Conservation (phyloP, 768 basidiomycete genomes). For the Tulasnella calospora region DNA sequence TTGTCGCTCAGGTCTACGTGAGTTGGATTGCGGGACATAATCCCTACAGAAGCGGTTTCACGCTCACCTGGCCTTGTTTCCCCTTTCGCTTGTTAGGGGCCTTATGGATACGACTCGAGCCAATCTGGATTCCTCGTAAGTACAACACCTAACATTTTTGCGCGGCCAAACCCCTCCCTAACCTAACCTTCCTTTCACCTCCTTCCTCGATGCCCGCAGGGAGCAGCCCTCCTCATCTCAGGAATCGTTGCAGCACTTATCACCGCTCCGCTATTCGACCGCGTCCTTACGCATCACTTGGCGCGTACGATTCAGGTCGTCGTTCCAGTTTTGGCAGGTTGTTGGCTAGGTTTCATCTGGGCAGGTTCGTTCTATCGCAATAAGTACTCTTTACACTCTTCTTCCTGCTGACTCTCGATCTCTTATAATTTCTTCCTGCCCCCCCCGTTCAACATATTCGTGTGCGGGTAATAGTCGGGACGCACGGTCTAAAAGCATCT, state of each 20-base stretch:
- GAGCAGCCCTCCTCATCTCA: conserved; percentile 34
- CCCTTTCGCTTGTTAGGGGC: conserved; percentile 46
- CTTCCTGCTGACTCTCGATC: too few species aligned
- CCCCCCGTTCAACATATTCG: background rate
- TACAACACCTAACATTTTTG: conserved; percentile 42
- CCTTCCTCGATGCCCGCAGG: conserved; percentile 55
- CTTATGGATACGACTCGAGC: conserved; percentile 65
- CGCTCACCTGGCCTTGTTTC: background rate
- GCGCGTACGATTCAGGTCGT: conserved; percentile 55
- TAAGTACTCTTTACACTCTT: background rate
- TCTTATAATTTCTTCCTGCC: too few species aligned
- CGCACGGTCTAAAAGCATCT: conserved; percentile 51
- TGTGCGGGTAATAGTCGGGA: conserved; percentile 48
- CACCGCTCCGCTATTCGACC: conserved; percentile 72
- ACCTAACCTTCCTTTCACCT: conserved; percentile 29
- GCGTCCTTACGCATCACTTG: conserved; percentile 74
- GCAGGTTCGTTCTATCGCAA: conserved; percentile 47
- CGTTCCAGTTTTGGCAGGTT: conserved; percentile 54
- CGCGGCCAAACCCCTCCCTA: background rate
- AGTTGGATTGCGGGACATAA: conserved; percentile 29
- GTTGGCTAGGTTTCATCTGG: conserved; percentile 74
- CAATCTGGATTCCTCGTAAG: conserved; percentile 55
- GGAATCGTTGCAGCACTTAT: conserved; percentile 65
- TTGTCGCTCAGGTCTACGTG: conserved; percentile 66
- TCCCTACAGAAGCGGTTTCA: background rate